Conservation (phyloP, 306 rosid genomes). For the Gastrolobium bilobum region DNA sequence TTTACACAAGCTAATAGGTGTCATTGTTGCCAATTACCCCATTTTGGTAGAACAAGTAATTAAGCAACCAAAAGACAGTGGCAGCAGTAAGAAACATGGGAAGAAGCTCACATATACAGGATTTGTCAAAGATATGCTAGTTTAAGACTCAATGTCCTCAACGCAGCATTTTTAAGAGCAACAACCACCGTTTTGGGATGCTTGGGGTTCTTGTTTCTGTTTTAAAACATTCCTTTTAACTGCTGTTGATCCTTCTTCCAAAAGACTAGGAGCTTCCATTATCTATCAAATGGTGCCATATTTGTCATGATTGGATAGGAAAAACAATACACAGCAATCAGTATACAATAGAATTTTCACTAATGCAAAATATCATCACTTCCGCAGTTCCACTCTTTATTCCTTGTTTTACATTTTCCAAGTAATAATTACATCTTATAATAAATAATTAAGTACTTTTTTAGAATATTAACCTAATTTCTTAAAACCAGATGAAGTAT, state of each 20-base stretch:
- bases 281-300: conserved; percentile 62
- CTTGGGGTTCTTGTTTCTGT: conserved; percentile 73
- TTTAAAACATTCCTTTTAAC: conserved; percentile 80
- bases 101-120: conserved; percentile 69
- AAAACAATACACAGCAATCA: conserved; percentile 10
- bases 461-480: conserved; percentile 20
- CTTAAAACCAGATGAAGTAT: conserved; percentile 5
- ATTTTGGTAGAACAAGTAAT: conserved; percentile 48
- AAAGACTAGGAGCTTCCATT: conserved; percentile 92
- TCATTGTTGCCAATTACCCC: conserved; percentile 52
- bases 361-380: conserved; percentile 9
- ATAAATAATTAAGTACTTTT: background rate
- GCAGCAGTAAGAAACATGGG: conserved; percentile 45
- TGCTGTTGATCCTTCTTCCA: conserved; percentile 87
- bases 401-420: conserved; percentile 4
- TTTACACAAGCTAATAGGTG: conserved; percentile 64
- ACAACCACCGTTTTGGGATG: conserved; percentile 65
- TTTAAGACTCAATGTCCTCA: conserved; percentile 40
- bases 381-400: background rate
- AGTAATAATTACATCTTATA: background rate
- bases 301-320: conserved; percentile 39
- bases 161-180: conserved; percentile 61
- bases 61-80: conserved; percentile 48
- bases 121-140: conserved; percentile 53
- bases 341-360: background rate